These are phyloP conservation scores for Colletotrichum acutatum DNA, from an alignment of 2,329 filamentous ascomycete species.

Conservation along the genomic window DNA sequence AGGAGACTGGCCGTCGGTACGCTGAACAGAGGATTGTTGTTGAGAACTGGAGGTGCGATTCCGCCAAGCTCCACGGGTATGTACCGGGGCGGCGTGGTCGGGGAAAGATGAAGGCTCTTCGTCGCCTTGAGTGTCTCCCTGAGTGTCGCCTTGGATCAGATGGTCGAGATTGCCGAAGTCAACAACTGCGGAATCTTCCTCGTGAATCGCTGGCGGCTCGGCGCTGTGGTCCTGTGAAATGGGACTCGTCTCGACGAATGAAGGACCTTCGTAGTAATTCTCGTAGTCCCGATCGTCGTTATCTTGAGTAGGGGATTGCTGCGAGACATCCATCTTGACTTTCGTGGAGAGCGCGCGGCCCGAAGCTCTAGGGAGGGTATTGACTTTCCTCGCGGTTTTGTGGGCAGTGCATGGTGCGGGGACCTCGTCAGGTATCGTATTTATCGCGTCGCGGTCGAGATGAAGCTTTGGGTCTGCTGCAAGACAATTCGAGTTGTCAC, in stretches of 20 bases:
- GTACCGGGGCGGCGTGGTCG: conserved; percentile 47
- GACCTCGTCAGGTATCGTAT: neutral
- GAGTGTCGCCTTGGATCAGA: conserved; percentile 50
- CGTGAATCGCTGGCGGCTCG: conserved; percentile 50
- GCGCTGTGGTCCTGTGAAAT: conserved; percentile 37
- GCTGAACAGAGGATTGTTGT: conserved; percentile 41
- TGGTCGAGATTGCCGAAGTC: conserved; percentile 54
- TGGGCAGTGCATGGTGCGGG: conserved; percentile 16
- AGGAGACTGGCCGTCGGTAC: conserved; percentile 42
- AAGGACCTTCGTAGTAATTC: conserved; percentile 41
- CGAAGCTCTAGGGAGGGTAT: conserved; percentile 32
- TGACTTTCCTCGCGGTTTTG: conserved; percentile 16
- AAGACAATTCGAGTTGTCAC: neutral
- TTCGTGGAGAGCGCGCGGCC: conserved; percentile 4
- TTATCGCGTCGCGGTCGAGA: conserved; percentile 19
- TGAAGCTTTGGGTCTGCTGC: neutral
- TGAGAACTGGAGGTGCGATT: conserved; percentile 47
- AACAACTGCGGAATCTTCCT: conserved; percentile 63
- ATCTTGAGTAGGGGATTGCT: conserved; percentile 65
- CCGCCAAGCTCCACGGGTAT: conserved; percentile 53
- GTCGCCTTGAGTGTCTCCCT: conserved; percentile 54
- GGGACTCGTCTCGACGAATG: conserved; percentile 33
- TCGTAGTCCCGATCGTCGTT: conserved; percentile 68
- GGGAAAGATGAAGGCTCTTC: conserved; percentile 48
- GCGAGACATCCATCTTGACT: conserved; percentile 57